Evolutionary conservation across 257 asterid species (phyloP).

Genomic region (Vinca minor): DNA sequence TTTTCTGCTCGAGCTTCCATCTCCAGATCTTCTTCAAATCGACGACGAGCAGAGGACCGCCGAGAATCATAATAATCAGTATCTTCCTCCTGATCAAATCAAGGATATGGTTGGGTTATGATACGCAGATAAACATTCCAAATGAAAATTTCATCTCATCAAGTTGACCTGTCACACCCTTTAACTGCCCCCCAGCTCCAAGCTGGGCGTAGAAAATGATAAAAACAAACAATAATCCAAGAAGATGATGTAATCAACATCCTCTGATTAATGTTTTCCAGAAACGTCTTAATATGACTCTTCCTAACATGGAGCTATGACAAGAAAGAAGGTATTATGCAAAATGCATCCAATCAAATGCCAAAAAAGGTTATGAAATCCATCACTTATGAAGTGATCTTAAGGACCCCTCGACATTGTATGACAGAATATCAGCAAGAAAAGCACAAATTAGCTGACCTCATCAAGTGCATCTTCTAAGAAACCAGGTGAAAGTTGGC

Average conservation of each 20-base stretch:
- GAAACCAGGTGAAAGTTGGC: constrained; percentile 96
- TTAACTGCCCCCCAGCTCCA: background rate
- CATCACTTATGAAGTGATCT: background rate
- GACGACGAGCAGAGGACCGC: constrained; percentile 61
- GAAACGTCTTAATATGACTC: background rate
- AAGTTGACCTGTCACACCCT: background rate
- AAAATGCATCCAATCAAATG: background rate
- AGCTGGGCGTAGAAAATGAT: background rate
- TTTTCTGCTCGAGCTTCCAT: constrained; percentile 90
- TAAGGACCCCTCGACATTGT: background rate
- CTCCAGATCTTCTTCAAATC: constrained; percentile 83
- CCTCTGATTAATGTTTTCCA: background rate
- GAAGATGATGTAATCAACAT: background rate
- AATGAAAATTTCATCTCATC: background rate
- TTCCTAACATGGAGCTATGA: background rate
- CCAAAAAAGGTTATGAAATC: background rate
- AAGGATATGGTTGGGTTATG: background rate
- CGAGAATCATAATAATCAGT: constrained; percentile 66
- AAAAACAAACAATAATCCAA: background rate
- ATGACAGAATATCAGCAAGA: background rate
- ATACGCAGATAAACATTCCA: background rate
- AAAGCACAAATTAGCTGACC: constrained; percentile 35
- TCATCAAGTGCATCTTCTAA: constrained; percentile 89
- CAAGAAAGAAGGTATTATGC: background rate
- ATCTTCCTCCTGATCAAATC: constrained; percentile 63